Conservation (phyloP, 345 rosid genomes). For the Corymbia maculata region DNA sequence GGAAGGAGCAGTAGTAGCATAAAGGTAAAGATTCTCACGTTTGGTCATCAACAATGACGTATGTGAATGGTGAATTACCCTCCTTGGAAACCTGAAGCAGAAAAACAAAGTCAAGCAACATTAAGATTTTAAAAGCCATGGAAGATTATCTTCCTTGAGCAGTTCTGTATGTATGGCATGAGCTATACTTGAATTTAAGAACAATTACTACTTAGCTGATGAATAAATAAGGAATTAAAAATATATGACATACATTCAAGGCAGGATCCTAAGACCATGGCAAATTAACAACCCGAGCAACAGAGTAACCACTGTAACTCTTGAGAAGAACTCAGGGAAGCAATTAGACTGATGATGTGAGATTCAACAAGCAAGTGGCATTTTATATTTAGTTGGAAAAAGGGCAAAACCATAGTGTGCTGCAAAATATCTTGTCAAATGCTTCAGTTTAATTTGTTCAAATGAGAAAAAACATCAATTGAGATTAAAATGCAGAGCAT, state of each 20-base stretch:
- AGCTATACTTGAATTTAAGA: neutral
- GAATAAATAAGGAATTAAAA: neutral
- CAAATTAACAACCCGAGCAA: neutral
- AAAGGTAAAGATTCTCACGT: slow-evolving; percentile 38
- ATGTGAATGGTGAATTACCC: slow-evolving; percentile 91
- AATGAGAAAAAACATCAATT: neutral
- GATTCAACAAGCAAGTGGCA: neutral
- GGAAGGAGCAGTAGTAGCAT: neutral
- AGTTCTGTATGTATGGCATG: neutral
- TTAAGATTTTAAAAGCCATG: neutral
- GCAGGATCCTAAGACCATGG: neutral
- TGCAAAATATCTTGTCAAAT: neutral
- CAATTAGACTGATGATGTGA: neutral
- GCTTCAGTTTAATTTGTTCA: neutral
- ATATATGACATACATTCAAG: neutral
- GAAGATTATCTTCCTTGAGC: neutral
- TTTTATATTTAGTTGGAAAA: neutral
- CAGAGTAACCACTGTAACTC: neutral
- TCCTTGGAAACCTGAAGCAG: slow-evolving; percentile 54
- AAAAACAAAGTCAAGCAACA: neutral
- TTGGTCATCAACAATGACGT: slow-evolving; percentile 69
- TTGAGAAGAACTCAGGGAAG: neutral
- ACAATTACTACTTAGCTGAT: neutral
- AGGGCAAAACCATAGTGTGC: neutral
- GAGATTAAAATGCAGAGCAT: neutral